phyloP scores from a whole-genome alignment of 2,329 filamentous ascomycete genomes.

The Myriangium duriaei region DNA sequence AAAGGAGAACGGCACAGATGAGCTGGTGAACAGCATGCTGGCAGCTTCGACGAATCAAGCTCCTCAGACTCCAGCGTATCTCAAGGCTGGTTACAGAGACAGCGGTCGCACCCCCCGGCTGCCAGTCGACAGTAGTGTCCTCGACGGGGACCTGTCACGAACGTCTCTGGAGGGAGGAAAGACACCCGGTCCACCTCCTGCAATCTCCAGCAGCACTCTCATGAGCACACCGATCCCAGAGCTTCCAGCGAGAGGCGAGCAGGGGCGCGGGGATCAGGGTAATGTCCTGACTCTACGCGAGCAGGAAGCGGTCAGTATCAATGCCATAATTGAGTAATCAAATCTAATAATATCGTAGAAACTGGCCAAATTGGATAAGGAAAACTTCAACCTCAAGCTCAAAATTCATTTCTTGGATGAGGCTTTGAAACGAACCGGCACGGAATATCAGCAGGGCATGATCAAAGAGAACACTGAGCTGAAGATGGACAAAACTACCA shows the following conservation, averaged over 20 bases:
- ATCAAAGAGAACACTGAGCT: conserved; percentile 92
- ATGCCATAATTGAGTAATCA: not conserved
- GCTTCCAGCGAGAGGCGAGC: conserved; percentile 51
- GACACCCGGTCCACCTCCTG: conserved; percentile 65
- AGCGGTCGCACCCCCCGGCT: conserved; percentile 55
- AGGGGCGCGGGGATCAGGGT: conserved; percentile 61
- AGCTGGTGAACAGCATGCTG: conserved; percentile 19
- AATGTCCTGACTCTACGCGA: conserved; percentile 87
- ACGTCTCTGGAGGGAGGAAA: conserved; percentile 51
- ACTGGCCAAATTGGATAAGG: conserved; percentile 93
- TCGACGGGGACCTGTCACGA: conserved; percentile 47
- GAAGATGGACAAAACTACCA: conserved; percentile 81
- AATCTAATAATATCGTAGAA: conserved; percentile 31
- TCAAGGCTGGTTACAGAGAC: conserved; percentile 51
- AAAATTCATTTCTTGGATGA: conserved; percentile 97
- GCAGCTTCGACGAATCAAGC: conserved; percentile 30
- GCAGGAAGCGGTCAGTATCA: conserved; percentile 63
- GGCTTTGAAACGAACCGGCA: conserved; percentile 72
- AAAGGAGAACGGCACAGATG: conserved; percentile 14
- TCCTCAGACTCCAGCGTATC: conserved; percentile 55
- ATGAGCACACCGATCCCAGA: conserved; percentile 71
- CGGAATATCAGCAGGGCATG: conserved; percentile 77
- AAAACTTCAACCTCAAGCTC: conserved; percentile 92
- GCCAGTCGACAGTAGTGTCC: conserved; percentile 63
- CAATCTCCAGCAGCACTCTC: conserved; percentile 60